These are phyloP conservation scores for Gossypium davidsonii DNA, from an alignment of 441 rosid genomes.

Conservation along the genomic window DNA sequence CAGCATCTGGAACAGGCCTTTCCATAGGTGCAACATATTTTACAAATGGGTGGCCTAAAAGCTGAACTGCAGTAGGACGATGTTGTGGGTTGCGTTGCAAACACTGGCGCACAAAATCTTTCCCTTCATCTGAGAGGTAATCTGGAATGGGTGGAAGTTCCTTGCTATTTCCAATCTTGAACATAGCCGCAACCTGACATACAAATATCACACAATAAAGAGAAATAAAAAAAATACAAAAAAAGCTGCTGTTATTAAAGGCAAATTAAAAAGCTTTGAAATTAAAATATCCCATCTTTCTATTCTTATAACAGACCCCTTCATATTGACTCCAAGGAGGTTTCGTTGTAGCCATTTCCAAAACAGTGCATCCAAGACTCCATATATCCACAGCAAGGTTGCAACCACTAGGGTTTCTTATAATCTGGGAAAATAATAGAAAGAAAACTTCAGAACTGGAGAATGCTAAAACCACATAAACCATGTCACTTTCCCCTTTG, in stretches of 20 bases:
- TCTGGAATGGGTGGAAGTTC: conserved; percentile 75
- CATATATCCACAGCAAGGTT: conserved; percentile 76
- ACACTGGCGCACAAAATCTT: conserved; percentile 57
- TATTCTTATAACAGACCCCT: conserved; percentile 46
- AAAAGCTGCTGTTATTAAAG: background rate
- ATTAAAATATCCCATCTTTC: conserved; percentile 3
- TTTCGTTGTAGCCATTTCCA: conserved; percentile 79
- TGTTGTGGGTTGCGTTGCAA: conserved; percentile 54
- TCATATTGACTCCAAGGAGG: conserved; percentile 83
- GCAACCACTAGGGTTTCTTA: conserved; percentile 56
- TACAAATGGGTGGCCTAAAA: conserved; percentile 65
- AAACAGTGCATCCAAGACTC: conserved; percentile 87
- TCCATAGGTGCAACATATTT: conserved; percentile 46
- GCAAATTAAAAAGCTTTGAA: background rate
- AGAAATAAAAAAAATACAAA: background rate
- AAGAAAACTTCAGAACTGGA: conserved; percentile 1
- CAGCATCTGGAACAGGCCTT: conserved; percentile 31
- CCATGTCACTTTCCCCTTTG: background rate
- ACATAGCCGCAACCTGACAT: conserved; percentile 62
- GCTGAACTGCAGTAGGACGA: conserved; percentile 60
- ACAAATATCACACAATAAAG: conserved; percentile 14
- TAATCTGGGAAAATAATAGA: conserved; percentile 37
- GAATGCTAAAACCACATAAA: background rate
- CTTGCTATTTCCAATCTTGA: conserved; percentile 78
- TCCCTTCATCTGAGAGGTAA: conserved; percentile 61